Evolutionary conservation across 169 alveolate genomes (phyloP).

Genomic region (Neospora caninum): DNA sequence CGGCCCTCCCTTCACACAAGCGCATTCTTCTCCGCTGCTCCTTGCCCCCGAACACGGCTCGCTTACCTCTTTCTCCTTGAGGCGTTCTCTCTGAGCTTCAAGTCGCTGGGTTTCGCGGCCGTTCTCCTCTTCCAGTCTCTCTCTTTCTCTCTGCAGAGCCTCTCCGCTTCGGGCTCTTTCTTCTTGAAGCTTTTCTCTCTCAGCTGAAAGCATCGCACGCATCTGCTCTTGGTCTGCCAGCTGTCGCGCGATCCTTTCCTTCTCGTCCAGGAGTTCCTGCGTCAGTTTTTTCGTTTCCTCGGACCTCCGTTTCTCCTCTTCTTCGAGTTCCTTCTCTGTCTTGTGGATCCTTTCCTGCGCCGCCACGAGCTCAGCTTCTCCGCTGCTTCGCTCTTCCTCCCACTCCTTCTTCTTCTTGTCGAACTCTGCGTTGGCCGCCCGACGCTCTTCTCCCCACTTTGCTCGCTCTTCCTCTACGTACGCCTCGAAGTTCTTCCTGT

Average conservation of each 20-base stretch:
- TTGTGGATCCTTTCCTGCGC: not conserved
- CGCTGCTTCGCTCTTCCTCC: not conserved
- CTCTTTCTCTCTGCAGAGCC: not conserved
- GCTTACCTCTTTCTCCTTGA: not conserved
- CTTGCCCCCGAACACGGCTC: not conserved
- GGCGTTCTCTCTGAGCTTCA: not conserved
- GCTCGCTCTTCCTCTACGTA: not conserved
- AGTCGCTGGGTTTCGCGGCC: not conserved
- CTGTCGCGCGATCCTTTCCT: not conserved
- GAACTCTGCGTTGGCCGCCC: not conserved
- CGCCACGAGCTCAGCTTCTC: not conserved
- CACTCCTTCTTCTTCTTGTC: not conserved
- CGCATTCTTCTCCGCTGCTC: not conserved
- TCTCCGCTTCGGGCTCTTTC: not conserved
- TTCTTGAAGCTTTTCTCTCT: not conserved
- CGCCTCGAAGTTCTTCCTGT: not conserved
- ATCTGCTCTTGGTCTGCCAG: slow-evolving; percentile 9
- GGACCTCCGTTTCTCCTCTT: not conserved
- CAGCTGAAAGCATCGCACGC: not conserved
- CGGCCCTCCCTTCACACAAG: not conserved
- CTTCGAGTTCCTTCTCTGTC: not conserved
- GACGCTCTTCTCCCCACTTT: not conserved
- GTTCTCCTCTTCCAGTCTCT: not conserved
- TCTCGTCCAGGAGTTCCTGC: not conserved
- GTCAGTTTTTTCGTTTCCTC: not conserved